Base-by-base conservation (phyloP, 768 basidiomycete genomes). In the Auricularia cornea region DNA sequence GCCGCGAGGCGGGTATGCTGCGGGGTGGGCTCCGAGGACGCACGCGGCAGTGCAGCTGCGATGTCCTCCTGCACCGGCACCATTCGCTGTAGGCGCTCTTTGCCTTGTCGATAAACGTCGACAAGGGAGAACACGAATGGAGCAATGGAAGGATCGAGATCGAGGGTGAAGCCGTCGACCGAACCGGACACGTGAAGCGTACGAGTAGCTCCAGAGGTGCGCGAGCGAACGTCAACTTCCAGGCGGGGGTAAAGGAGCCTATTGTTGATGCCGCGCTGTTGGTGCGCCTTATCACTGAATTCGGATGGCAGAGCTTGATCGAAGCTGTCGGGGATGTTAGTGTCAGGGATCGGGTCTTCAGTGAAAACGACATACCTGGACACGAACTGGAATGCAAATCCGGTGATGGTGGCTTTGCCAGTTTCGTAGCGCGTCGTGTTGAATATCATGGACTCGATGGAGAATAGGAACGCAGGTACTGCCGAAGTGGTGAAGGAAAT, bases 371-470 rank as follows among this genome's bases (percentile, higher is more conserved):
- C 83, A 67, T 76, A 93, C 92, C 80, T 76, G 52, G 88, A 74
- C 2, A 94, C 82, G 73, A 98, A 97, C 73, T 95, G 93, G 72
- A 97, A 86, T 14, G 88, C 88, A 65, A 96, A 80, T 10, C 83
- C 80, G 61, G 81, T 78, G 73, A 97, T 87, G 10, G 77, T 78
- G 54, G 88, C 88, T 70, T 87, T 80, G 4, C 94, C 94, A 23
- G 85, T 88, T 70, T 93, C 89, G 30, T 88, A 90, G 29, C 84
- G 84, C 67, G 88, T 81, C 8, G 88, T 84, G 40, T 77, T 80
- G 72, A 97, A 96, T 59, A 79, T 77, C 61, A 97, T 79, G 0
- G 86, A 83, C 64, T 84, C 83, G 62, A 97, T 84, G 2, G 93
- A 89, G 70, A 94, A 88, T 28, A 98, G 74, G 75, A 98, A 91